phyloP scores from a whole-genome alignment of 106 monocot species.

The Posidonia australis region DNA sequence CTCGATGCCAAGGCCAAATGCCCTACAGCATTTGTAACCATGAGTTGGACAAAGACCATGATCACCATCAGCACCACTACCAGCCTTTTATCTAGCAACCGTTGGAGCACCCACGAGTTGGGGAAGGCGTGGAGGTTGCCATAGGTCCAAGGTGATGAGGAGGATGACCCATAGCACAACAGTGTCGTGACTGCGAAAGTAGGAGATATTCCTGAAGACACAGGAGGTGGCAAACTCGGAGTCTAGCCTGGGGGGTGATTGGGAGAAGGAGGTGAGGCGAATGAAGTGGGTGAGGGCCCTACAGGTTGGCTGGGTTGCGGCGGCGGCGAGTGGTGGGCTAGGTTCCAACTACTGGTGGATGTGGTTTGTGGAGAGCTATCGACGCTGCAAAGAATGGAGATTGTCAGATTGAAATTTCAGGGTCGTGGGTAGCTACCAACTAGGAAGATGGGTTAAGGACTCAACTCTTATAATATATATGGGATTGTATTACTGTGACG shows the following conservation, averaged over 20 bases:
- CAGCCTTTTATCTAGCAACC: not conserved
- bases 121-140: slow-evolving; percentile 12
- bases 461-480: too few species aligned
- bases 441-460: too few species aligned
- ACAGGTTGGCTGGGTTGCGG: slow-evolving; percentile 3
- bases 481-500: too few species aligned
- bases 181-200: slow-evolving; percentile 15
- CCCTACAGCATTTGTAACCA: slow-evolving; percentile 12
- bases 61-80: slow-evolving; percentile 8
- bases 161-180: slow-evolving; percentile 14
- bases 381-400: too few species aligned
- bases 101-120: slow-evolving; percentile 9
- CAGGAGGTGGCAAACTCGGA: slow-evolving; percentile 15
- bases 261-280: slow-evolving; percentile 11
- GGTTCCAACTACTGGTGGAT: too few species aligned
- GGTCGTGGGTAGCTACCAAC: too few species aligned
- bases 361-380: too few species aligned
- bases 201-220: slow-evolving; percentile 12
- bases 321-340: too few species aligned
- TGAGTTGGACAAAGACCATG: slow-evolving; percentile 14
- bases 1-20: slow-evolving; percentile 11
- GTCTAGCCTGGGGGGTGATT: slow-evolving; percentile 11
- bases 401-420: too few species aligned
- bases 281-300: slow-evolving; percentile 11
- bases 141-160: slow-evolving; percentile 10